Evolutionary conservation across 208 protist species (phyloP).

Genomic region (Novymonas esmeraldas): DNA sequence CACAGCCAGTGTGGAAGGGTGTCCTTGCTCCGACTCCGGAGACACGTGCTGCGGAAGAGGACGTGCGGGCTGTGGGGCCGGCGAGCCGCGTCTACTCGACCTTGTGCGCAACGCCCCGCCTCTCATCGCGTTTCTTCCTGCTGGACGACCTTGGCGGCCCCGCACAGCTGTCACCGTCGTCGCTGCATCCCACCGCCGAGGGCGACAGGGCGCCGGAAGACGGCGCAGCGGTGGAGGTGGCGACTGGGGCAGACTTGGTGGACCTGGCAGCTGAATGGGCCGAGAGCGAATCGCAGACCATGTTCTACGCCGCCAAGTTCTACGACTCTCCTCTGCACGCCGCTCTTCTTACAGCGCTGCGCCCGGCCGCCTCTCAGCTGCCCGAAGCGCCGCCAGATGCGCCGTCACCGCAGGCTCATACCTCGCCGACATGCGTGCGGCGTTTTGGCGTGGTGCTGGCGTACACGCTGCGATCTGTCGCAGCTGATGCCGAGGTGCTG

Average conservation of each 20-base stretch:
- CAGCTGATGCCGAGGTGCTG: constrained; percentile 33
- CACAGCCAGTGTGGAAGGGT: constrained; percentile 20
- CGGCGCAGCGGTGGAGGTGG: constrained; percentile 23
- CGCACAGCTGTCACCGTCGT: constrained; percentile 7
- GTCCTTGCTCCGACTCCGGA: neutral
- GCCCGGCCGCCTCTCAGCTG: neutral
- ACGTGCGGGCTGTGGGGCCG: neutral
- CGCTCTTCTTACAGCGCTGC: constrained; percentile 26
- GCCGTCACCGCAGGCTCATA: neutral
- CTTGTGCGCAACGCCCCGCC: constrained; percentile 26
- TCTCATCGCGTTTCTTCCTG: constrained; percentile 18
- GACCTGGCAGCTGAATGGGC: constrained; percentile 62
- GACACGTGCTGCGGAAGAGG: neutral
- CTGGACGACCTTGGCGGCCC: constrained; percentile 2
- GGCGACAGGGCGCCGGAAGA: neutral
- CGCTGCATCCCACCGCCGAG: constrained; percentile 2
- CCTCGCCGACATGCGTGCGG: constrained; percentile 20
- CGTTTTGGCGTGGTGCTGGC: constrained; percentile 48
- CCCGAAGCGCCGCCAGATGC: neutral
- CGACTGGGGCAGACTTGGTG: constrained; percentile 35
- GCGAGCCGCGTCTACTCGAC: constrained; percentile 17
- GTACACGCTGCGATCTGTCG: constrained; percentile 38
- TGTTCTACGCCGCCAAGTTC: constrained; percentile 66
- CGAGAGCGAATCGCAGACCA: constrained; percentile 49
- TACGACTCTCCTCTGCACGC: constrained; percentile 45